A percentile compares a stretch with the other conserved stretches of the same genome.
phyloP scores from a whole-genome alignment of 2,329 filamentous ascomycete species.

The Corinectria fuckeliana region DNA sequence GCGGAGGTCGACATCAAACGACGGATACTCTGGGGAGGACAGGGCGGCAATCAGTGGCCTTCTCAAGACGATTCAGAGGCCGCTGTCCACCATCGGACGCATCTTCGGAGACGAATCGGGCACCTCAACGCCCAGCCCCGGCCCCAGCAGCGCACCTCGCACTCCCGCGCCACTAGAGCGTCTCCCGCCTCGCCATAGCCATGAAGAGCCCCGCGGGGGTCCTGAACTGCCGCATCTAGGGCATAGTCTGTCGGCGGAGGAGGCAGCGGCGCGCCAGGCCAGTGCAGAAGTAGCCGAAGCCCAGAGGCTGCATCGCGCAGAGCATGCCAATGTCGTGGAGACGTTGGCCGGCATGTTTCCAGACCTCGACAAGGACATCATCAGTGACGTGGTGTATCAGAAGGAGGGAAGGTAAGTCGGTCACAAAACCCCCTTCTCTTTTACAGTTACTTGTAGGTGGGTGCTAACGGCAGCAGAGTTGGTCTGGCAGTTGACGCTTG shows the following conservation, averaged over 20 bases:
- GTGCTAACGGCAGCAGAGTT: slow-evolving; percentile 60
- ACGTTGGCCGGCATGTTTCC: slow-evolving; percentile 97
- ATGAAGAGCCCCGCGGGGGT: slow-evolving; percentile 39
- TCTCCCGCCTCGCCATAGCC: slow-evolving; percentile 42
- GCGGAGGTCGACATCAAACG: slow-evolving; percentile 62
- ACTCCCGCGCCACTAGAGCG: slow-evolving; percentile 46
- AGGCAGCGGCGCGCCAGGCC: slow-evolving; percentile 87
- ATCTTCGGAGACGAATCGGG: slow-evolving; percentile 81
- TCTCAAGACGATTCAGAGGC: slow-evolving; percentile 87
- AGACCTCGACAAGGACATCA: slow-evolving; percentile 89
- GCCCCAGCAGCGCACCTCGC: slow-evolving; percentile 43
- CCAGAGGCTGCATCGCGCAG: slow-evolving; percentile 78
- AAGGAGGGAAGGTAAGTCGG: slow-evolving; percentile 86
- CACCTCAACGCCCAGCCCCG: slow-evolving; percentile 42
- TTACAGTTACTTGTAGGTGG: background rate
- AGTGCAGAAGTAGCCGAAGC: slow-evolving; percentile 90
- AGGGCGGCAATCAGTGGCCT: slow-evolving; percentile 83
- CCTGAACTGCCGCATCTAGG: slow-evolving; percentile 45
- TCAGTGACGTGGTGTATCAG: slow-evolving; percentile 94
- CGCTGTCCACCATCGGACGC: slow-evolving; percentile 87
- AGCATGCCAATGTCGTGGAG: slow-evolving; percentile 91
- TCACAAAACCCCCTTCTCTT: background rate
- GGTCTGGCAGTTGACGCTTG: slow-evolving; percentile 87
- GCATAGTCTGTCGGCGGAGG: slow-evolving; percentile 73
- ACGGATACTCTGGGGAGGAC: slow-evolving; percentile 67